These are phyloP conservation scores for Paraconiothyrium sp. DNA, from an alignment of 2,329 filamentous ascomycete species.

Conservation along the genomic window DNA sequence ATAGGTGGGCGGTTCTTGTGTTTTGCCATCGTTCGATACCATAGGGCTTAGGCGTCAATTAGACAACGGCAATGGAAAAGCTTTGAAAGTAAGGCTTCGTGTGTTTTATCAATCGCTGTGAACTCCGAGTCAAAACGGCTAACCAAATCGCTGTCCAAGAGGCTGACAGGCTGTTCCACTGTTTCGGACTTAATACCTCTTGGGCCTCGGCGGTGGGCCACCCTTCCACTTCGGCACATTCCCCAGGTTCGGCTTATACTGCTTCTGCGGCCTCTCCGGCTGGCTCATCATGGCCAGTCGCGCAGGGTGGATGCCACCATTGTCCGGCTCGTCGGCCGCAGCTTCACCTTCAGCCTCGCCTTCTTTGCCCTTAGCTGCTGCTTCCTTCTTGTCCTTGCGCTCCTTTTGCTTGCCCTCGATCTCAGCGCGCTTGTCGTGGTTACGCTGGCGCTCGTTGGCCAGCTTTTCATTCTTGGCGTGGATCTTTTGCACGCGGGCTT, in stretches of 20 bases:
- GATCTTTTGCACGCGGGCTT: conserved; percentile 78
- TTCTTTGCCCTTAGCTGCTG: conserved; percentile 27
- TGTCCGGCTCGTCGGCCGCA: conserved; percentile 24
- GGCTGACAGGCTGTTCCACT: background rate
- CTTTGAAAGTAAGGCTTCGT: background rate
- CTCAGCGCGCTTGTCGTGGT: conserved; percentile 57
- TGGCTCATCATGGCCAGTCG: conserved; percentile 49
- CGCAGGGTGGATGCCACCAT: conserved; percentile 49
- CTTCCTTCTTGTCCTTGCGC: conserved; percentile 53
- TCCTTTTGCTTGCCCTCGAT: conserved; percentile 51
- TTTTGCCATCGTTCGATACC: background rate
- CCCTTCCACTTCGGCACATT: conserved; percentile 11
- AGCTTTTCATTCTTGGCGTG: conserved; percentile 86
- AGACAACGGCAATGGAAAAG: background rate
- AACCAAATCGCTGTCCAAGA: background rate
- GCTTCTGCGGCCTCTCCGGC: conserved; percentile 10
- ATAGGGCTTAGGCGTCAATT: background rate
- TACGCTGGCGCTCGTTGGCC: conserved; percentile 70
- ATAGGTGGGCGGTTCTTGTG: background rate
- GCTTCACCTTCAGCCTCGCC: conserved; percentile 22
- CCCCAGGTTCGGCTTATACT: conserved; percentile 7
- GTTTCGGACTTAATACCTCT: conserved; percentile 4
- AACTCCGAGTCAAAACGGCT: background rate
- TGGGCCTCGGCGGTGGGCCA: conserved; percentile 4
- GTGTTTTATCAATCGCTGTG: background rate